phyloP scores from a whole-genome alignment of 2,329 filamentous ascomycete genomes.

The Aspergillus ustus region DNA sequence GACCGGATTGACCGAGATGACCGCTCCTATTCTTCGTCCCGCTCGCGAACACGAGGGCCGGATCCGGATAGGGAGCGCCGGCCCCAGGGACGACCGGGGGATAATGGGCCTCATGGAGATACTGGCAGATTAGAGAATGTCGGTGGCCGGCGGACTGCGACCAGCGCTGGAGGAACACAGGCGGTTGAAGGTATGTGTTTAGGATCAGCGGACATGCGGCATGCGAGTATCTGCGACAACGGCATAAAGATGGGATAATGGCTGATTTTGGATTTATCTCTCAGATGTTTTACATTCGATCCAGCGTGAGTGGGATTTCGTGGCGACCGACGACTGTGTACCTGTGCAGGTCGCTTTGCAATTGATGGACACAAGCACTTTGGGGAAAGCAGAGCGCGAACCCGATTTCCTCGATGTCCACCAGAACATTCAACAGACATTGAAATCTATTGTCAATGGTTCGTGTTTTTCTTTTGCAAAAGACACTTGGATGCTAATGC shows the following conservation, averaged over 20 bases:
- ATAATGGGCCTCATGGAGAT: slow-evolving; percentile 32
- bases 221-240: neutral
- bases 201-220: neutral
- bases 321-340: slow-evolving; percentile 85
- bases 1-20: slow-evolving; percentile 40
- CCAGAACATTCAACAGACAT: slow-evolving; percentile 83
- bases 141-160: slow-evolving; percentile 26
- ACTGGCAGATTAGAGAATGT: slow-evolving; percentile 26
- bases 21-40: slow-evolving; percentile 37
- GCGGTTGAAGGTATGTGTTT: slow-evolving; percentile 41
- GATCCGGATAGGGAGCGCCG: slow-evolving; percentile 34
- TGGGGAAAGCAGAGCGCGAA: slow-evolving; percentile 89
- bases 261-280: slow-evolving; percentile 13
- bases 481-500: slow-evolving; percentile 15
- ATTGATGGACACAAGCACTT: slow-evolving; percentile 89
- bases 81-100: slow-evolving; percentile 30
- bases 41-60: slow-evolving; percentile 41
- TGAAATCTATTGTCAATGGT: slow-evolving; percentile 91
- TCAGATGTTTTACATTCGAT: slow-evolving; percentile 77
- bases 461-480: slow-evolving; percentile 15
- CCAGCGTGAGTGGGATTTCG: slow-evolving; percentile 85
- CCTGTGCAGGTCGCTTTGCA: slow-evolving; percentile 95
- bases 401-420: slow-evolving; percentile 82
- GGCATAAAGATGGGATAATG: neutral
- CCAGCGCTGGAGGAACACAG: slow-evolving; percentile 29